Conservation (phyloP, 2,329 filamentous ascomycete genomes). For the Alternaria incomplexa region DNA sequence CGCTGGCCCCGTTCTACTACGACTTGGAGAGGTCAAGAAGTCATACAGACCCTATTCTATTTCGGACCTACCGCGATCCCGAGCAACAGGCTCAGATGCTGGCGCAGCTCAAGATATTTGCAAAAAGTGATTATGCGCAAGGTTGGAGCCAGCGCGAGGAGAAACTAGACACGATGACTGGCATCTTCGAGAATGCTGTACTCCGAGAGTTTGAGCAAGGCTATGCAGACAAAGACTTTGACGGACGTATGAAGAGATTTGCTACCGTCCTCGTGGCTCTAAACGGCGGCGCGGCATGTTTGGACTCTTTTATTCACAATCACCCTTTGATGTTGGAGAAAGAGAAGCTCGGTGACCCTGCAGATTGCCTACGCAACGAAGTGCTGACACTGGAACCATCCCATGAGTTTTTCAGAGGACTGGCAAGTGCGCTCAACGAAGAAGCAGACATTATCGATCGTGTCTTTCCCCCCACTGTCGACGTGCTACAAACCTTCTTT, state of each 20-base stretch:
- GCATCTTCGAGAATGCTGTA: conserved; percentile 88
- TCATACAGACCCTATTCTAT: conserved; percentile 82
- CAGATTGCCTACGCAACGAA: conserved; percentile 82
- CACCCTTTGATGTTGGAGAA: conserved; percentile 81
- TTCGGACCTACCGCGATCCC: conserved; percentile 84
- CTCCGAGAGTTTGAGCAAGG: conserved; percentile 91
- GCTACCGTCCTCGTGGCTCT: conserved; percentile 82
- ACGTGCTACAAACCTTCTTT: conserved; percentile 78
- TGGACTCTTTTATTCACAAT: conserved; percentile 88
- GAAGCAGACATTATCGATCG: conserved; percentile 80
- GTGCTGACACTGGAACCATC: conserved; percentile 78
- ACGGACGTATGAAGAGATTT: conserved; percentile 87
- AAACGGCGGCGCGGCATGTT: conserved; percentile 77
- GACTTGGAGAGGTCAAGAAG: conserved; percentile 76
- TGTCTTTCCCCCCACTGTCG: conserved; percentile 75
- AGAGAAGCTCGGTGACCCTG: conserved; percentile 72
- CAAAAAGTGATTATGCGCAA: conserved; percentile 78
- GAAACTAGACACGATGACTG: conserved; percentile 74
- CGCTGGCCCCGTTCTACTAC: conserved; percentile 84
- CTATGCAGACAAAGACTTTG: conserved; percentile 85
- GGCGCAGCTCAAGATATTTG: conserved; percentile 77
- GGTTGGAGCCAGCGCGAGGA: conserved; percentile 75
- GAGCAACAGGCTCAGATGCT: conserved; percentile 91
- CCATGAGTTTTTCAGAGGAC: conserved; percentile 76
- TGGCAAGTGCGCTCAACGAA: conserved; percentile 80